Base-by-base conservation (phyloP, 1,284 basidiomycete species). In the Apiotrichum porosum region DNA sequence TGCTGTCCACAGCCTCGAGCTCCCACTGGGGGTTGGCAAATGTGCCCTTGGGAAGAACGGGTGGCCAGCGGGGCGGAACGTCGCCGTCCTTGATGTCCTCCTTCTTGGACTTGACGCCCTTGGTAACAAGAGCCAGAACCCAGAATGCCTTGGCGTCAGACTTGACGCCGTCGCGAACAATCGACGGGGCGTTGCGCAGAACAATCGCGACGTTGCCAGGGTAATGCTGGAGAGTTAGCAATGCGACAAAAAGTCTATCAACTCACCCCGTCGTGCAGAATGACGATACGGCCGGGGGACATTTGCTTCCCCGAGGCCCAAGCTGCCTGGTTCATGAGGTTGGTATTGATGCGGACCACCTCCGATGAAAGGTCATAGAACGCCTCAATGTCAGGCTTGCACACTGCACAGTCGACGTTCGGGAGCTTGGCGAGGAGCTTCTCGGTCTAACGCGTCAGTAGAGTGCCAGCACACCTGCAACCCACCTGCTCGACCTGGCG, bases 191-290 rank as follows among this genome's bases (percentile, higher is more conserved):
- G 35, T 79, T 78, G 63, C 86, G 86, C 26, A 97, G 77, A 3
- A 97, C 67, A 15, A 95, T 78, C 0, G 83, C 95, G 5, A 83
- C 72, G 49, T 84, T 86, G 53, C 79, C 80, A 42, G 77, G 78
- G 70, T 90, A 95, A 68, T 91, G 88, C 88, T 97, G 52, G n/a
- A 6, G 10, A 47, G 57, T 31, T 22, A 52, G 30, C 44, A 23
- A 30, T 14, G 13, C 14, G 38, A 26, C 1, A 43, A 30, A 31
- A 9, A 39, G n/a, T 12, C 19, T 2, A 15, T n/a, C n/a, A 17
- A 68, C 83, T 64, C 66, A 93, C 92, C 44, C 80, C 80, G 65
- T 97, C 86, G 37, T 84, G 80, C 28, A 99, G 72, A 17, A 98
- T 69, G 1, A 98, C 81, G 14, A 97, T 81, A 40, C 95, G 78